Conservation (phyloP, 768 basidiomycete genomes). For the Tulasnella sp. region DNA sequence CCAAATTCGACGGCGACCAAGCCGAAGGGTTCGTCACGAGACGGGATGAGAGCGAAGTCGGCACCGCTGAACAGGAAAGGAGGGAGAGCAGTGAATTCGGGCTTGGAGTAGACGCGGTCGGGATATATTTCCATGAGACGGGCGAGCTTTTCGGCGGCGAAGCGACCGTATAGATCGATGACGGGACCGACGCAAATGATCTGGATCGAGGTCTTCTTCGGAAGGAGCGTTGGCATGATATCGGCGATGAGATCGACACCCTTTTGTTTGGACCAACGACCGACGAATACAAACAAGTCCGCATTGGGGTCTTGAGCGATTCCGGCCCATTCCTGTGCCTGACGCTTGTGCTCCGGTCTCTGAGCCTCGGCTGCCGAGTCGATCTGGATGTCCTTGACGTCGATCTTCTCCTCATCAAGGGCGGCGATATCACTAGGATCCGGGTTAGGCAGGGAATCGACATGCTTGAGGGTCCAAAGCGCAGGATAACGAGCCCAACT, state of each 20-base stretch:
- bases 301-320: slow-evolving; percentile 84
- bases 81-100: slow-evolving; percentile 88
- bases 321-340: slow-evolving; percentile 92
- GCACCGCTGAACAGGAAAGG: slow-evolving; percentile 91
- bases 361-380: slow-evolving; percentile 78
- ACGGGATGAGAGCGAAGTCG: slow-evolving; percentile 91
- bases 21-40: slow-evolving; percentile 93
- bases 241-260: slow-evolving; percentile 96
- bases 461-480: slow-evolving; percentile 89
- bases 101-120: slow-evolving; percentile 89
- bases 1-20: slow-evolving; percentile 94
- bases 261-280: slow-evolving; percentile 97
- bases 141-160: slow-evolving; percentile 87
- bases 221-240: slow-evolving; percentile 82
- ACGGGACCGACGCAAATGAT: slow-evolving; percentile 86
- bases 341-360: slow-evolving; percentile 80
- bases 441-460: slow-evolving; percentile 90
- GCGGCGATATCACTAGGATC: slow-evolving; percentile 90
- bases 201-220: slow-evolving; percentile 78
- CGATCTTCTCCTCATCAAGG: slow-evolving; percentile 64
- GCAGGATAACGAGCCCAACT: slow-evolving; percentile 96
- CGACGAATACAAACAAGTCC: slow-evolving; percentile 91
- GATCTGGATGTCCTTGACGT: slow-evolving; percentile 59
- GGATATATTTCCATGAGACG: slow-evolving; percentile 93
- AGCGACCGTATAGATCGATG: slow-evolving; percentile 89